Percentiles rank a stretch among this genome's conserved stretches.
These are phyloP conservation scores for Aspergillus japonicus DNA, from an alignment of 2,329 filamentous ascomycete species.

Conservation along the genomic window DNA sequence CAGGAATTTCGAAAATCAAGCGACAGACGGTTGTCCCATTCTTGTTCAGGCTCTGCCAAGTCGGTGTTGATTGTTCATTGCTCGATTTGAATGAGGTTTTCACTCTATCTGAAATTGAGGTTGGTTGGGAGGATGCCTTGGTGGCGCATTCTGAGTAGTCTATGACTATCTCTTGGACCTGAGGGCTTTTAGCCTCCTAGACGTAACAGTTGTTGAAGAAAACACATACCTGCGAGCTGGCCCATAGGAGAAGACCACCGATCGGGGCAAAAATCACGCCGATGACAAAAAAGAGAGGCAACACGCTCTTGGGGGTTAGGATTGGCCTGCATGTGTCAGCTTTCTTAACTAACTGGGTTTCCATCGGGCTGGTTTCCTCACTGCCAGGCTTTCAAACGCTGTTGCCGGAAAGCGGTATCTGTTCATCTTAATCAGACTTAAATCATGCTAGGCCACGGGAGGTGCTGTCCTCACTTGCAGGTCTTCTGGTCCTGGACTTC, in stretches of 20 bases:
- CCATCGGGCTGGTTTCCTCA: slow-evolving; percentile 50
- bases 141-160: slow-evolving; percentile 80
- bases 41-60: slow-evolving; percentile 31
- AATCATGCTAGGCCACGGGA: too few species aligned
- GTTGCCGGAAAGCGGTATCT: slow-evolving; percentile 97
- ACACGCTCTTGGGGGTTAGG: slow-evolving; percentile 87
- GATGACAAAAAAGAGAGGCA: slow-evolving; percentile 86
- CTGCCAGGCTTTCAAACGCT: slow-evolving; percentile 98
- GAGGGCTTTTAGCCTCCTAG: neutral
- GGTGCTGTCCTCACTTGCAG: slow-evolving; percentile 66
- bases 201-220: neutral
- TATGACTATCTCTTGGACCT: slow-evolving; percentile 88
- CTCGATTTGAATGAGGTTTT: slow-evolving; percentile 69
- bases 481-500: slow-evolving; percentile 87
- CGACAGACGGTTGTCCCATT: slow-evolving; percentile 59
- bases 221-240: slow-evolving; percentile 70
- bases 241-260: slow-evolving; percentile 80
- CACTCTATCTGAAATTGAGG: slow-evolving; percentile 54
- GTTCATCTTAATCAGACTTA: slow-evolving; percentile 14
- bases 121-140: slow-evolving; percentile 53
- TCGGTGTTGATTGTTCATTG: slow-evolving; percentile 35
- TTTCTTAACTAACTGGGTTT: neutral
- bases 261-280: slow-evolving; percentile 93
- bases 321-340: slow-evolving; percentile 67
- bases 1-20: slow-evolving; percentile 75